Conservation (phyloP, 495 filamentous ascomycete species). For the Evansstolkia leycettana region DNA sequence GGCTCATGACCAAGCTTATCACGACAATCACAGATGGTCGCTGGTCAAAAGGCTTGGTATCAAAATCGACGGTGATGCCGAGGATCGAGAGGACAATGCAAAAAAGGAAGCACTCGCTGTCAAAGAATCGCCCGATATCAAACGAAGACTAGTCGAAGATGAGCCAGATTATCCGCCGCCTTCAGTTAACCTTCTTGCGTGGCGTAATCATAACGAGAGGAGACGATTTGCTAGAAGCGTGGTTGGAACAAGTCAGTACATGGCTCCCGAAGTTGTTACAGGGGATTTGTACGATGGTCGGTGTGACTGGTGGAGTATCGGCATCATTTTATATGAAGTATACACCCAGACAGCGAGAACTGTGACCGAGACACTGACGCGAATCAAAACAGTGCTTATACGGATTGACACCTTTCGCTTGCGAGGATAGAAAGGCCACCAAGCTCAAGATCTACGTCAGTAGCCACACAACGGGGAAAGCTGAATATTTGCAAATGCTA, state of each 20-base stretch:
- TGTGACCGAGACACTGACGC: not conserved
- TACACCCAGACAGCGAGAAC: constrained; percentile 2
- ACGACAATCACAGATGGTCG: constrained; percentile 65
- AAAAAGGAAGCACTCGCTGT: constrained; percentile 15
- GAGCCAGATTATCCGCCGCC: constrained; percentile 7
- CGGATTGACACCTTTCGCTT: constrained; percentile 79
- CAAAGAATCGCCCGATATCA: constrained; percentile 2
- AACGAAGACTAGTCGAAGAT: constrained; percentile 4
- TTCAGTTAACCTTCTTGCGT: constrained; percentile 44
- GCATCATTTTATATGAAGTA: constrained; percentile 81
- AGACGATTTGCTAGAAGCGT: constrained; percentile 68
- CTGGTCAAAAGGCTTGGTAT: constrained; percentile 67
- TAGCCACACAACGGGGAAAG: constrained; percentile 1
- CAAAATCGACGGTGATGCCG: constrained; percentile 57
- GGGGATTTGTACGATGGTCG: constrained; percentile 79
- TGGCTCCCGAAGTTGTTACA: constrained; percentile 86
- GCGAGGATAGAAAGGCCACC: constrained; percentile 66
- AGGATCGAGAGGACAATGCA: constrained; percentile 42
- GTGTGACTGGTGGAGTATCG: constrained; percentile 96
- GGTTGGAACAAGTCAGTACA: constrained; percentile 95
- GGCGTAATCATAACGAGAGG: constrained; percentile 65
- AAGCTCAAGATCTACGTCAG: constrained; percentile 69
- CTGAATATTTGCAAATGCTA: constrained; percentile 2
- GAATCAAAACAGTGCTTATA: constrained; percentile 54
- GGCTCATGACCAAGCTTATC: constrained; percentile 80